Percentiles rank a stretch among this genome's conserved stretches.
These are phyloP conservation scores for Graphilbum ipis-grandicollis DNA, from an alignment of 2,329 filamentous ascomycete genomes.

Conservation along the genomic window DNA sequence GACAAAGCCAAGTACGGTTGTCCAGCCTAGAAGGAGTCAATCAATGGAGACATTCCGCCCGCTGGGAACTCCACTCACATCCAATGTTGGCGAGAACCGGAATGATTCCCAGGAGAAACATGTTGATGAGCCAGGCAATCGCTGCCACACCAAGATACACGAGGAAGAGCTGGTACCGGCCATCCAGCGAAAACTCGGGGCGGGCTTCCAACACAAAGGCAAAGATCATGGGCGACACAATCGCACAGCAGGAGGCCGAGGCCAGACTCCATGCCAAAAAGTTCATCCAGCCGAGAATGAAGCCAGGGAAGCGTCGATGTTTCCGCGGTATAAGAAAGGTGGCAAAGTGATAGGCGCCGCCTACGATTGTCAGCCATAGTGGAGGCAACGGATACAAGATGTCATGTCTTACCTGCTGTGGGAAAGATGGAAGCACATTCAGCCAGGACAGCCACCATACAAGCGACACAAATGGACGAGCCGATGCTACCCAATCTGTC, in stretches of 20 bases:
- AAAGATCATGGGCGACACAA: background rate
- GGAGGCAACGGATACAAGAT: no score
- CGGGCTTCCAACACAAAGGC: background rate
- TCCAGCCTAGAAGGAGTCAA: background rate
- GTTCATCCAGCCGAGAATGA: background rate
- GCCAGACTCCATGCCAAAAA: background rate
- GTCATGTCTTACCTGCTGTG: no score
- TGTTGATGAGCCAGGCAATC: background rate
- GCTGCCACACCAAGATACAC: background rate
- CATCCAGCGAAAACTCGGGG: background rate
- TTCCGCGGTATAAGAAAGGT: background rate
- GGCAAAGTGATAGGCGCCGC: background rate
- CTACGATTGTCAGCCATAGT: background rate
- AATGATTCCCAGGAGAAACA: background rate
- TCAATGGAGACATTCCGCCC: no score
- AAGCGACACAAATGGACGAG: background rate
- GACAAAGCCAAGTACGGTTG: background rate
- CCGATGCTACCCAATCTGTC: background rate
- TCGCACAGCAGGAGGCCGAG: background rate
- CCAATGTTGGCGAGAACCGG: background rate
- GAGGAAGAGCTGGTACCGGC: background rate
- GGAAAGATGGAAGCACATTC: no score
- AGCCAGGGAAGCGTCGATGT: background rate
- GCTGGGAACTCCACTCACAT: no score
- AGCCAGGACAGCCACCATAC: background rate